Evolutionary conservation across 805 yeast species (phyloP).

Genomic region (Kuraishia hungarica): DNA sequence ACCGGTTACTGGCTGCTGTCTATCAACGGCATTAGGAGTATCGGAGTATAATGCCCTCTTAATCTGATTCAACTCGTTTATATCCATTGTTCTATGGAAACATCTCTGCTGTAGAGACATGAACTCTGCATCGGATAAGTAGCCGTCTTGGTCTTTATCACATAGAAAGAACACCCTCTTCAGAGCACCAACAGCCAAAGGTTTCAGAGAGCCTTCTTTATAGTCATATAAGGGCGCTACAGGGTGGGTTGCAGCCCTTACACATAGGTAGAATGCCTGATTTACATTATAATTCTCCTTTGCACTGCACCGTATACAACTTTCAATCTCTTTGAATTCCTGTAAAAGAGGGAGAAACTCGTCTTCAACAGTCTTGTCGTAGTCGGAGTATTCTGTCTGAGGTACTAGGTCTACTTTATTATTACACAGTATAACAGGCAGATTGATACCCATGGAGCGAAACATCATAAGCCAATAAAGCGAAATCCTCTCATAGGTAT

Average conservation of each 20-base stretch:
- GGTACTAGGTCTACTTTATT: slow-evolving; percentile 54
- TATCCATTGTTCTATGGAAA: slow-evolving; percentile 45
- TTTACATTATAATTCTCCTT: slow-evolving; percentile 76
- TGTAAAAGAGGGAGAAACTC: slow-evolving; percentile 80
- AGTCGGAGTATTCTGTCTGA: slow-evolving; percentile 16
- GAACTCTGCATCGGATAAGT: slow-evolving; percentile 63
- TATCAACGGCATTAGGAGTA: not conserved
- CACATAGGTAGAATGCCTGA: slow-evolving; percentile 90
- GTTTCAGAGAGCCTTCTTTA: slow-evolving; percentile 77
- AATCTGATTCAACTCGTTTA: slow-evolving; percentile 38
- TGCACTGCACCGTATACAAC: slow-evolving; percentile 86
- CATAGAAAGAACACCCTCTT: slow-evolving; percentile 75
- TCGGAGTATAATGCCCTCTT: slow-evolving; percentile 18
- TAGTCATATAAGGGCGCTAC: slow-evolving; percentile 89
- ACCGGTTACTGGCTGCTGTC: not conserved
- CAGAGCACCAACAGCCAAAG: slow-evolving; percentile 67
- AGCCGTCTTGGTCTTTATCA: slow-evolving; percentile 89
- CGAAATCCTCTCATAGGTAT: slow-evolving; percentile 86
- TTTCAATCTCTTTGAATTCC: slow-evolving; percentile 91
- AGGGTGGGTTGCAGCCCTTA: slow-evolving; percentile 88
- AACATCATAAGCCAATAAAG: slow-evolving; percentile 93
- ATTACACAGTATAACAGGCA: slow-evolving; percentile 88
- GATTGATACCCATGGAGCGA: slow-evolving; percentile 85
- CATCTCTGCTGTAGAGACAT: slow-evolving; percentile 63
- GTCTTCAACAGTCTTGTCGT: slow-evolving; percentile 47